Evolutionary conservation across 352 stramenopile species (phyloP), one percentile per base, ranked within the genome.

Genomic region (Pseudoperonospora humuli): DNA sequence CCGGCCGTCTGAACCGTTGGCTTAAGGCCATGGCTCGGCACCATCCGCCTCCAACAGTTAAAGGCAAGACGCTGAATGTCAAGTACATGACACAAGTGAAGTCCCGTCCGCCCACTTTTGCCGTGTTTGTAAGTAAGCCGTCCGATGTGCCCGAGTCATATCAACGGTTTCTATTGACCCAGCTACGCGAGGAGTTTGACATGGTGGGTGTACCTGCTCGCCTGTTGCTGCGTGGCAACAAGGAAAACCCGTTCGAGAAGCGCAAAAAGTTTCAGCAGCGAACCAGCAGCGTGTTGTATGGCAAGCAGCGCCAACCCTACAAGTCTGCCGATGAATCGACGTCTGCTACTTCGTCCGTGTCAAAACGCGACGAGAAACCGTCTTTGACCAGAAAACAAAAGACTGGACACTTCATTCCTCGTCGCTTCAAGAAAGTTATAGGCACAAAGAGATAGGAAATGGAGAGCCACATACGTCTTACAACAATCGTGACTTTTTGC

Each of bases 21-120:
- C 71, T 92, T 26, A 81, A 86, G 48, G 75, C 80, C 24, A 92
- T 92, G 75, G 69, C 67, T 23, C 73, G 77, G 17, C 80, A 92
- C 54, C 80, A 92, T 58, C 77, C 77, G 33, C 77, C 80, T 31
- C 80, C 80, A 50, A 85, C 73, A 3, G 53, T 88, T 47, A 86
- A 85, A 47, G 80, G 80, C 61, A 92, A 92, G 66, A 67, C 72
- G 39, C 55, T 90, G 25, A 92, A 92, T 53, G 57, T 92, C 67
- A 92, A 92, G 62, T 92, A 92, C 70, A 71, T 79, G 40, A 90
- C 80, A 23, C 80, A 92, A 51, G 74, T 92, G 37, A 92, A 90
- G 65, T 70, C 75, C 2, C 75, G 80, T 0, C 77, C 77, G 20
- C 80, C 80, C 26, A 92, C 80, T 5, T 92, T 92, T 37, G 80